Base-by-base conservation (phyloP, 2,329 filamentous ascomycete genomes). In the Microcera coccophila region DNA sequence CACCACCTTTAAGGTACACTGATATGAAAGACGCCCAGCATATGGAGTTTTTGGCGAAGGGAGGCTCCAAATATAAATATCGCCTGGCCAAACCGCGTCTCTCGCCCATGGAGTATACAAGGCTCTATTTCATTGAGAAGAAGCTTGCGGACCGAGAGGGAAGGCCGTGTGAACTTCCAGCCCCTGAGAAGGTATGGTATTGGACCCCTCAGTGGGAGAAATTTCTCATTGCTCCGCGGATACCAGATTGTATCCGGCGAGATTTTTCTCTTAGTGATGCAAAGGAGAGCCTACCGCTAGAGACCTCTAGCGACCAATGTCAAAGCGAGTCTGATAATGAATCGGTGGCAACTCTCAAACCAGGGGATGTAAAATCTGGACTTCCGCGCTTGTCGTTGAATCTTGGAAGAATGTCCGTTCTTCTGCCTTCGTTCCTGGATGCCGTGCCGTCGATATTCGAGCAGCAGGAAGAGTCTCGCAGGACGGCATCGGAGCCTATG, bases 71-170 rank as follows among this genome's bases (percentile, higher is more conserved):
- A 15, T 9, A 44, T 8, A 41, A 31, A 12, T 51, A 41, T 16
- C 19, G 29, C 16, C 32, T 67, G 16, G 47, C 38, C 4, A 40
- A 48, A 16, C 64, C 66, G 1, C 60, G 65, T 1, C 37, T 71
- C 4, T 68, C 67, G 1, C 64, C 66, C 1, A 68, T 70, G 65
- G 68, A 71, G 33, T 70, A 70, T 36, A 43, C 57, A 8, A 60
- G 68, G 7, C 49, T 60, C 5, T 66, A 63, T 36, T 53, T 67
- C 24, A 44, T 70, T 3, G 61, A 66, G 35, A 60, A 64, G 33
- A 55, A 61, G 4, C 42, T 48, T 12, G 54, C 61, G 11, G 52
- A 58, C 14, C 55, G 46, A 16, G 54, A 65, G 10, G 41, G 47
- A 8, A 46, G 54, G 4, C 31, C 47, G 2, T 65, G 62, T 35